Percentiles rank a stretch among this genome's conserved stretches.
Evolutionary conservation across 768 basidiomycete genomes (phyloP).

Genomic region (Amanita muscaria): DNA sequence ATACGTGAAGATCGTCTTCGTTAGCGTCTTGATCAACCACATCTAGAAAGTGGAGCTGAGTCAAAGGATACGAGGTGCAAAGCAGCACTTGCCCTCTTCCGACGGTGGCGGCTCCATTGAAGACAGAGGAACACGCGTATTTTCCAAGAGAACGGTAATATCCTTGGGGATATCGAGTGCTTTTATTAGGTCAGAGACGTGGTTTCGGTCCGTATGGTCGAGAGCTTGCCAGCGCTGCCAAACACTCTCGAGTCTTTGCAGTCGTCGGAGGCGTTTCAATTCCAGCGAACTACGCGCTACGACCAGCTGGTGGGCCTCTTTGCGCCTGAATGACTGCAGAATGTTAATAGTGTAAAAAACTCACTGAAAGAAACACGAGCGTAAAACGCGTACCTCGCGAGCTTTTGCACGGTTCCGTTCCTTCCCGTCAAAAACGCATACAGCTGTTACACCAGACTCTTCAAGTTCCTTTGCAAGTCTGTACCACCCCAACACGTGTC

Average conservation of each 20-base stretch:
- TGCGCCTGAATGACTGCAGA: conserved; percentile 52
- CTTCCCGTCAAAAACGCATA: conserved; percentile 79
- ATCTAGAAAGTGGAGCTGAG: neutral
- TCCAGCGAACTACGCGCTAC: conserved; percentile 50
- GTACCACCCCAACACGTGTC: conserved; percentile 78
- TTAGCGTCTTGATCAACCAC: no score
- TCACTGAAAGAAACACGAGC: neutral
- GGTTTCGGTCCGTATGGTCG: conserved; percentile 8
- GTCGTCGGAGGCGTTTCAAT: conserved; percentile 43
- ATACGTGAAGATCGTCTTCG: no score
- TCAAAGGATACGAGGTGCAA: neutral
- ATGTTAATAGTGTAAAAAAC: no score
- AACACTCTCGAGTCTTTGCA: conserved; percentile 34
- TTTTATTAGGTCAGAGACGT: conserved; percentile 1
- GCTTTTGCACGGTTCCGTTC: conserved; percentile 60
- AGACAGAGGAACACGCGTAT: neutral
- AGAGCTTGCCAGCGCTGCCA: conserved; percentile 31
- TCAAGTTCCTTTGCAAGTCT: conserved; percentile 54
- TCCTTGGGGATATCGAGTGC: neutral
- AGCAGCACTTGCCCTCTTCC: no score
- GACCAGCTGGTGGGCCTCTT: conserved; percentile 38
- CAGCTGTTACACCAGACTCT: conserved; percentile 43
- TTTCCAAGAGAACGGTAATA: neutral
- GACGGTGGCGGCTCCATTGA: no score
- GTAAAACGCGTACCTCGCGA: conserved; percentile 45